Percentiles rank a stretch among this genome's conserved stretches.
Evolutionary conservation across 495 filamentous ascomycete species (phyloP).

Genomic region (Sabuloglossum arenarium): DNA sequence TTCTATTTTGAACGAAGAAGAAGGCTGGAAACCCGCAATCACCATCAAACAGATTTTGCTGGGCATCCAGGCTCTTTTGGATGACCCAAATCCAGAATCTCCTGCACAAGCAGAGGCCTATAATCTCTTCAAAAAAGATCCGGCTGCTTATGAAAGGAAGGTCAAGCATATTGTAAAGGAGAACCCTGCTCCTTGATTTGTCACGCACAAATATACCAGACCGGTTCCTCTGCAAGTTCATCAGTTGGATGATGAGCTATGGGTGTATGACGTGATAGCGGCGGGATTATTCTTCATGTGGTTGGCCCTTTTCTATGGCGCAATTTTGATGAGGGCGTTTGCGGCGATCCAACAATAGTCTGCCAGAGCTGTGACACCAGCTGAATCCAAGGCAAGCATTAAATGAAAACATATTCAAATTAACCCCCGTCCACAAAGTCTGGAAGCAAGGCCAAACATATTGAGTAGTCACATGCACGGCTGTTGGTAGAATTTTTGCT

Average conservation of each 20-base stretch:
- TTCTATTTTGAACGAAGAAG: slow-evolving; percentile 94
- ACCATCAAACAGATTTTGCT: slow-evolving; percentile 94
- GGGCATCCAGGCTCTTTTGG: slow-evolving; percentile 82
- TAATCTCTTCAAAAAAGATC: slow-evolving; percentile 88
- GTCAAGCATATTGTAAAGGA: slow-evolving; percentile 73
- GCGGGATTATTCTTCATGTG: not conserved
- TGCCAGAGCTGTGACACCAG: not conserved
- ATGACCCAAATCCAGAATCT: slow-evolving; percentile 93
- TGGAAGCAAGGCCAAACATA: not conserved
- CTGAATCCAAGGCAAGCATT: not conserved
- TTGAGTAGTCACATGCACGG: not conserved
- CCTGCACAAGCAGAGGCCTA: slow-evolving; percentile 96
- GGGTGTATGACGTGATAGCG: not conserved
- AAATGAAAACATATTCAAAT: not conserved
- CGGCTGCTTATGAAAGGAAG: slow-evolving; percentile 65
- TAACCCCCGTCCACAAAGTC: not conserved
- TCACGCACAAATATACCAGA: not conserved
- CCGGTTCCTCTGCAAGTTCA: not conserved
- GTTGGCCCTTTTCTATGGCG: not conserved
- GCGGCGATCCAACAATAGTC: not conserved
- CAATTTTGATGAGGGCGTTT: not conserved
- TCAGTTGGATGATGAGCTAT: not conserved
- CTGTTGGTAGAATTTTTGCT: not conserved
- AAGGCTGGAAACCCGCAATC: slow-evolving; percentile 95
- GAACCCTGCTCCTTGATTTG: slow-evolving; percentile 45